These are phyloP conservation scores for Hypoxylon sp. DNA, from an alignment of 2,329 filamentous ascomycete species.

Conservation along the genomic window DNA sequence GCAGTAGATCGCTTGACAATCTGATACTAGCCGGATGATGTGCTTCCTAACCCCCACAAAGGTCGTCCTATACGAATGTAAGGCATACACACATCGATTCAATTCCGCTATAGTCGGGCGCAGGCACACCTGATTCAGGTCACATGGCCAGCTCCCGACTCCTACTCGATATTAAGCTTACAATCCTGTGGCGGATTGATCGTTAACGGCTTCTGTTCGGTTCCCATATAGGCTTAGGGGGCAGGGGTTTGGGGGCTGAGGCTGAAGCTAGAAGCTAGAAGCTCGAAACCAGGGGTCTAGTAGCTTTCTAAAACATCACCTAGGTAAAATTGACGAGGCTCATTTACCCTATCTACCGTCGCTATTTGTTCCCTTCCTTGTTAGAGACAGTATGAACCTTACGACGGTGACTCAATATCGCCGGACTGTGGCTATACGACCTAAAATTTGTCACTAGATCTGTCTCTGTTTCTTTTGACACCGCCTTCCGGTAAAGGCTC, in stretches of 20 bases:
- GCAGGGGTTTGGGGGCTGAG: too few species aligned
- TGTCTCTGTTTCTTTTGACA: too few species aligned
- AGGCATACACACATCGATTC: not conserved
- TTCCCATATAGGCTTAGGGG: not conserved
- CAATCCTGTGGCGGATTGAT: slow-evolving; percentile 8
- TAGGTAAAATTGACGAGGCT: too few species aligned
- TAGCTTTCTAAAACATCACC: too few species aligned
- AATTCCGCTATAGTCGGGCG: slow-evolving; percentile 15
- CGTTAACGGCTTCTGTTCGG: slow-evolving; percentile 5
- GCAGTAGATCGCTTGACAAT: slow-evolving; percentile 2
- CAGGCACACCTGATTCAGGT: slow-evolving; percentile 4
- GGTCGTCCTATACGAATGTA: not conserved
- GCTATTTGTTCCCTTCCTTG: too few species aligned
- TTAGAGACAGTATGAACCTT: too few species aligned
- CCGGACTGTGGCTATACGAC: too few species aligned
- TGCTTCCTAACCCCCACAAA: slow-evolving; percentile 5
- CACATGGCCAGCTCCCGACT: slow-evolving; percentile 5
- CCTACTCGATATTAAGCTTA: not conserved
- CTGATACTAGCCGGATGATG: slow-evolving; percentile 4
- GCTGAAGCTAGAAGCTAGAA: not conserved
- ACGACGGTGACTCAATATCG: too few species aligned
- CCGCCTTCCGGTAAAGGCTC: too few species aligned
- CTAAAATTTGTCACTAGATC: too few species aligned
- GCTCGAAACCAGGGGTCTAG: too few species aligned
- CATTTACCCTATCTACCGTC: too few species aligned